Percentiles rank a stretch among this genome's conserved stretches.
Conservation (phyloP, 2,329 filamentous ascomycete species). For the Microcyclospora pomicola region DNA sequence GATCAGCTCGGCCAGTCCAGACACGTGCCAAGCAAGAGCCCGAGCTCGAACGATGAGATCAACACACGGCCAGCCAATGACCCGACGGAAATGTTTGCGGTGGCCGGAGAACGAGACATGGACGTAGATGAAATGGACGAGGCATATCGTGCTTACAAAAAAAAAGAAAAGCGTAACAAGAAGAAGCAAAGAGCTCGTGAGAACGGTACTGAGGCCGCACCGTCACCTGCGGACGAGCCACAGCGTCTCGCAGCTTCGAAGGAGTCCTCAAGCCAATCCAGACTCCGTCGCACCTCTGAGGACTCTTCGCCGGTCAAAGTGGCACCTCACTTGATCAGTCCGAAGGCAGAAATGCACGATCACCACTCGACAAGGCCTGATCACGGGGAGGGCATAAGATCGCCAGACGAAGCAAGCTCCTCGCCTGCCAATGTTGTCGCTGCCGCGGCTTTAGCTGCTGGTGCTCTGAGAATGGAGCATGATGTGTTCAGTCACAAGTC, state of each 20-base stretch:
- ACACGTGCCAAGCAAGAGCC: too few relatives aligned
- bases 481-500: too few relatives aligned
- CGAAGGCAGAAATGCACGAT: too few relatives aligned
- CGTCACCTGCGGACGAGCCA: slow-evolving; percentile 3
- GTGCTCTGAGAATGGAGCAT: neutral
- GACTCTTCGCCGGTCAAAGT: slow-evolving; percentile 13
- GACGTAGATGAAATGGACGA: slow-evolving; percentile 23
- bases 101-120: slow-evolving; percentile 14
- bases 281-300: slow-evolving; percentile 15
- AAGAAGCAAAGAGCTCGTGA: slow-evolving; percentile 13
- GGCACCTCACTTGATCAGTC: slow-evolving; percentile 1
- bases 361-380: neutral
- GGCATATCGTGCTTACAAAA: slow-evolving; percentile 21
- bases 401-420: neutral
- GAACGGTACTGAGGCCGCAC: neutral
- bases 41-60: too few relatives aligned
- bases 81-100: slow-evolving; percentile 3
- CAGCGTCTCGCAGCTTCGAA: too few relatives aligned
- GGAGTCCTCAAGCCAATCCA: slow-evolving; percentile 1
- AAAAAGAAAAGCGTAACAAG: slow-evolving; percentile 19
- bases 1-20: too few relatives aligned
- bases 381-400: neutral
- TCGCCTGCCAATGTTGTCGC: slow-evolving; percentile 2
- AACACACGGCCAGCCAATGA: neutral
- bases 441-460: slow-evolving; percentile 3